These are phyloP conservation scores for Kwoniella dendrophila DNA, from an alignment of 768 basidiomycete genomes.

Conservation along the genomic window DNA sequence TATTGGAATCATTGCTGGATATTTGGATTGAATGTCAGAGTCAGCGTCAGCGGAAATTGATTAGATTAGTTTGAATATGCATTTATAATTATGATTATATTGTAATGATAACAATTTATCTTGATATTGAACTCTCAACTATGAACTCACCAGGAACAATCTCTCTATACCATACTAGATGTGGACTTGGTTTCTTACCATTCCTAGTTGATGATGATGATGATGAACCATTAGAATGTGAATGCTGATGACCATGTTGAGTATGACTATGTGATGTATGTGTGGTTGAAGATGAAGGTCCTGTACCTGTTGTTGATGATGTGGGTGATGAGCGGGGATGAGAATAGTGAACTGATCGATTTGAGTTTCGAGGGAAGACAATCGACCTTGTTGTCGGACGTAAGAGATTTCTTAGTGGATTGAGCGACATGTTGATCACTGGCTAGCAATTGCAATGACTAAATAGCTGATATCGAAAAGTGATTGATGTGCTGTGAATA, in stretches of 20 bases:
- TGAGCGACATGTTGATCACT: constrained; percentile 1
- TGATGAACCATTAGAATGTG: not conserved
- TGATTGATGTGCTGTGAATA: too few species aligned
- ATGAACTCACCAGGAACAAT: constrained; percentile 49
- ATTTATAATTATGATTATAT: not conserved
- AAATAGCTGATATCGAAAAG: too few species aligned
- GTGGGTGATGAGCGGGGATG: not conserved
- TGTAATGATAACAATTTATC: not conserved
- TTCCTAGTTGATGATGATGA: not conserved
- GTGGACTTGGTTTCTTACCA: constrained; percentile 36
- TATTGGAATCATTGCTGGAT: constrained; percentile 47
- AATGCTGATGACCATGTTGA: constrained; percentile 5
- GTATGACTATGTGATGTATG: not conserved
- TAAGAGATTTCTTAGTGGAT: not conserved
- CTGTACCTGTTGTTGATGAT: not conserved
- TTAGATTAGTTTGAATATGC: not conserved
- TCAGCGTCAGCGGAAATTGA: too few species aligned
- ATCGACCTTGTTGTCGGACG: not conserved
- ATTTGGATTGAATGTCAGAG: not conserved
- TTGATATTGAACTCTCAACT: not conserved
- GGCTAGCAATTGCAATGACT: too few species aligned
- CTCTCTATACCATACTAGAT: constrained; percentile 55
- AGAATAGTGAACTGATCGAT: constrained; percentile 2
- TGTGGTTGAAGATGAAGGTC: not conserved
- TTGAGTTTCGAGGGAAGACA: not conserved